Percentiles rank a stretch among this genome's conserved stretches.
Evolutionary conservation across 1,284 basidiomycete genomes (phyloP).

Genomic region (Tranzscheliella williamsii): DNA sequence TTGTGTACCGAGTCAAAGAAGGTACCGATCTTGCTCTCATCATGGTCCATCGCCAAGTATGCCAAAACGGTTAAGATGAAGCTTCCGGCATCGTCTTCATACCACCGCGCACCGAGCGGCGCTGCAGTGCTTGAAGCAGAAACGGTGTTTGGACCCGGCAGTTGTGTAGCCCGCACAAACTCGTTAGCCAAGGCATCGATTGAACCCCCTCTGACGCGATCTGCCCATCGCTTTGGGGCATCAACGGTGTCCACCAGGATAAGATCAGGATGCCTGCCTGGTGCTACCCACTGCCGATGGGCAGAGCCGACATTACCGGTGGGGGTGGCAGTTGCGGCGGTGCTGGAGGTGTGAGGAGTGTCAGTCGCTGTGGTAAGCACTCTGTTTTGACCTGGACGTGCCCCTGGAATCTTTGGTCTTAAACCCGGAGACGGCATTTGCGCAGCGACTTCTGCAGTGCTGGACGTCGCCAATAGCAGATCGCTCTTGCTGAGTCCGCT

Average conservation of each 20-base stretch:
- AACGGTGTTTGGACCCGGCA: conserved; percentile 4
- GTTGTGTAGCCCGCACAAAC: conserved; percentile 52
- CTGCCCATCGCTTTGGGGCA: conserved; percentile 38
- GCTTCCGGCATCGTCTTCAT: conserved; percentile 2
- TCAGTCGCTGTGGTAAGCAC: no score
- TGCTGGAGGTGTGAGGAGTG: no score
- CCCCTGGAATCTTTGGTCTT: conserved; percentile 12
- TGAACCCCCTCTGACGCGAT: conserved; percentile 45
- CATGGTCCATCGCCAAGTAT: background rate
- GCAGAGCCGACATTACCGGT: background rate
- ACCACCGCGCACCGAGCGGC: background rate
- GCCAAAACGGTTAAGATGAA: conserved; percentile 12
- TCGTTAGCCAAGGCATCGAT: conserved; percentile 53
- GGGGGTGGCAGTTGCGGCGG: no score
- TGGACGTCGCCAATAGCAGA: conserved; percentile 45
- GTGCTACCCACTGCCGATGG: conserved; percentile 32
- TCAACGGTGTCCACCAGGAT: conserved; percentile 21
- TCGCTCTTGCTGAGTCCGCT: conserved; percentile 48
- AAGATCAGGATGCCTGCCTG: conserved; percentile 44
- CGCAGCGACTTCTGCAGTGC: conserved; percentile 20
- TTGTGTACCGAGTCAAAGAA: conserved; percentile 15
- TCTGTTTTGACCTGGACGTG: no score
- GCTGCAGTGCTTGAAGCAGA: background rate
- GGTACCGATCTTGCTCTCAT: background rate
- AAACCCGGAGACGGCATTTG: conserved; percentile 15